phyloP scores from a whole-genome alignment of 768 basidiomycete species.

The Tephrocybe sp. region DNA sequence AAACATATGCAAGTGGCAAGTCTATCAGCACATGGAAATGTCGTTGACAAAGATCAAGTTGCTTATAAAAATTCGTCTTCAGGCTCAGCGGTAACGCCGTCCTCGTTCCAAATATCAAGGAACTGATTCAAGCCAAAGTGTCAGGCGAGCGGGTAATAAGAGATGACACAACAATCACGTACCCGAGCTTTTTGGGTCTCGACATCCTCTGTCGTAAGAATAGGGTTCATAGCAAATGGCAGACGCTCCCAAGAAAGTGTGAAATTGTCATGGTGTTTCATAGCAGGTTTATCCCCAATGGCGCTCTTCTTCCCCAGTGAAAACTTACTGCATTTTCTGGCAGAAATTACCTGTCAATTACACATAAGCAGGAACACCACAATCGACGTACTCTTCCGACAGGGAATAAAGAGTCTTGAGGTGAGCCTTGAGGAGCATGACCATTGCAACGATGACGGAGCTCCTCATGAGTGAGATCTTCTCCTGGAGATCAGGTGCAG shows the following conservation, averaged over 20 bases:
- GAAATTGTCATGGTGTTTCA: slow-evolving; percentile 57
- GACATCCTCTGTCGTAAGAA: slow-evolving; percentile 64
- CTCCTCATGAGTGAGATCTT: slow-evolving; percentile 50
- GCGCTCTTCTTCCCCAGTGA: slow-evolving; percentile 87
- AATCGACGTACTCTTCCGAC: slow-evolving; percentile 80
- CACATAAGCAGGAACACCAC: not conserved
- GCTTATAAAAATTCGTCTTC: slow-evolving; percentile 44
- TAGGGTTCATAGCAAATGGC: slow-evolving; percentile 60
- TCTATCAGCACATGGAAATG: no score
- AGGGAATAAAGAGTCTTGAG: slow-evolving; percentile 82
- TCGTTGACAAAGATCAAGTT: not conserved
- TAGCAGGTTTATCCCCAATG: slow-evolving; percentile 79
- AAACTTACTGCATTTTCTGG: slow-evolving; percentile 90
- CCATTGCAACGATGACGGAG: slow-evolving; percentile 79
- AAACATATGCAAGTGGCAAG: not conserved
- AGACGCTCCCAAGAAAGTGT: slow-evolving; percentile 74
- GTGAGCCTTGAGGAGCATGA: slow-evolving; percentile 85
- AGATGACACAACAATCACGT: slow-evolving; percentile 22
- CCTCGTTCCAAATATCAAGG: slow-evolving; percentile 79
- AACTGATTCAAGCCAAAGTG: slow-evolving; percentile 55
- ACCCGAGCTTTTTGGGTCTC: slow-evolving; percentile 65
- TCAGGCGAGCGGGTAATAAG: slow-evolving; percentile 1
- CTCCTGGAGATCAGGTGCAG: slow-evolving; percentile 14
- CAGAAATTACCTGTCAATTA: not conserved
- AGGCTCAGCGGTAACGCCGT: slow-evolving; percentile 69